Evolutionary conservation across 176 grass and related monocot genomes (phyloP), one percentile per base, ranked within the genome.

Genomic region (Avena sativa): DNA sequence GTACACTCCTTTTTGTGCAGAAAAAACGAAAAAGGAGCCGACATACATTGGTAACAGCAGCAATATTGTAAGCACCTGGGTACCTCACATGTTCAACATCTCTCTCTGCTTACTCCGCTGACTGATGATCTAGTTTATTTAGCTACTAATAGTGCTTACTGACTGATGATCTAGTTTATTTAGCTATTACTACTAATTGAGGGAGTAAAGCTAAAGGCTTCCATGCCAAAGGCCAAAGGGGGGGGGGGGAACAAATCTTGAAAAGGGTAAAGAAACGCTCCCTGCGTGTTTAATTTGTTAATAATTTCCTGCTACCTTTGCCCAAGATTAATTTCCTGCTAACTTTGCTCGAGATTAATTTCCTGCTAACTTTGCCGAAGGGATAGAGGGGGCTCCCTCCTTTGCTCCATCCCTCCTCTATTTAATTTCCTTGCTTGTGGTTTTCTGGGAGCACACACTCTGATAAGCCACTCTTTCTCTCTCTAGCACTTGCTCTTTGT

Each of bases 361-460:
- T 74, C 12, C 43, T 21, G 8, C 5, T 50, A 76, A 5, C 14
- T 76, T 28, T 17, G 48, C 3, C 8, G 12, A 50, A 25, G 72
- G 28, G 48, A 75, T 47, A 76, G 72, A 44, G 36, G 3, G 16
- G 28, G 14, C 72, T 68, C 3, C 12, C 26, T 43, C 11, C 19
- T 3, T 3, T 13, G 12, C 23, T 4, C 48, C 8, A 8, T 8
- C 48, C 6, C 23, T 30, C 73, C 25, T 16, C 25, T 55, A 76
- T 53, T 56, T 76, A 76, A 76, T 52, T 55, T 19, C 1, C 4
- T 34, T 55, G 14, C 8, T 34, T 55, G 14, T 74, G 77, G 76
- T 85, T 67, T 81, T 70, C 76, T 8, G 21, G 52, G 83, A 9
- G 34, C 80, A 80, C 76, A 30, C 76, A 16, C 66, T 79, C 87